phyloP scores from a whole-genome alignment of 2,329 filamentous ascomycete species.

The Fusarium sp. region DNA sequence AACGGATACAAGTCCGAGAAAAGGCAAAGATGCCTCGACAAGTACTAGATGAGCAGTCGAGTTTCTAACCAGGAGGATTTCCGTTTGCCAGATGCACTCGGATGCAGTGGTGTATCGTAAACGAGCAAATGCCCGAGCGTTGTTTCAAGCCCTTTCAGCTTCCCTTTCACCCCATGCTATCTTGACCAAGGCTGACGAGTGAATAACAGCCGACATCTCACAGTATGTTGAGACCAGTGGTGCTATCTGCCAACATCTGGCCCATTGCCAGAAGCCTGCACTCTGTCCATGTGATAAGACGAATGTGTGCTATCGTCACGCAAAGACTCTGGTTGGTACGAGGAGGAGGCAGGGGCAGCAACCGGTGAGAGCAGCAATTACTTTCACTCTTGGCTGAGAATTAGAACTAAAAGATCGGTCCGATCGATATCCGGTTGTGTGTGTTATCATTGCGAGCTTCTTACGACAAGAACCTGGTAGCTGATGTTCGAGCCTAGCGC shows the following conservation, averaged over 20 bases:
- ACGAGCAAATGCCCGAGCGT: constrained; percentile 8
- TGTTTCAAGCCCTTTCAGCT: background rate
- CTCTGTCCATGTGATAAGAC: constrained; percentile 38
- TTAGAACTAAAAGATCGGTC: constrained; percentile 27
- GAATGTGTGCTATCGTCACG: constrained; percentile 41
- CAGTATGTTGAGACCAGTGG: background rate
- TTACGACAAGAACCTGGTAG: constrained; percentile 2
- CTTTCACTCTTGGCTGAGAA: constrained; percentile 27
- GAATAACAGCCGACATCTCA: constrained; percentile 5
- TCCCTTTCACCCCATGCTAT: constrained; percentile 12
- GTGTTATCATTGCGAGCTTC: constrained; percentile 14
- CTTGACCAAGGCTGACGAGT: constrained; percentile 32
- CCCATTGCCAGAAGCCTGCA: background rate
- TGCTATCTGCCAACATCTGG: background rate
- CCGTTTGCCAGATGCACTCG: constrained; percentile 9
- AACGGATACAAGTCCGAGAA: constrained; percentile 2
- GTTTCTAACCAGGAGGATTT: constrained; percentile 17
- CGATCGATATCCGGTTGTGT: constrained; percentile 29
- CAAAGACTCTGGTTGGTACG: constrained; percentile 41
- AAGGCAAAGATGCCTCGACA: constrained; percentile 20
- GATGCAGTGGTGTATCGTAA: constrained; percentile 20
- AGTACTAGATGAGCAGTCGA: constrained; percentile 4
- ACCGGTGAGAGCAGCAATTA: constrained; percentile 41
- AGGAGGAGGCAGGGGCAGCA: constrained; percentile 34
- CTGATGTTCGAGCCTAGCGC: constrained; percentile 7